These are phyloP conservation scores for Misopates orontium DNA, from an alignment of 257 asterid species.

Conservation along the genomic window DNA sequence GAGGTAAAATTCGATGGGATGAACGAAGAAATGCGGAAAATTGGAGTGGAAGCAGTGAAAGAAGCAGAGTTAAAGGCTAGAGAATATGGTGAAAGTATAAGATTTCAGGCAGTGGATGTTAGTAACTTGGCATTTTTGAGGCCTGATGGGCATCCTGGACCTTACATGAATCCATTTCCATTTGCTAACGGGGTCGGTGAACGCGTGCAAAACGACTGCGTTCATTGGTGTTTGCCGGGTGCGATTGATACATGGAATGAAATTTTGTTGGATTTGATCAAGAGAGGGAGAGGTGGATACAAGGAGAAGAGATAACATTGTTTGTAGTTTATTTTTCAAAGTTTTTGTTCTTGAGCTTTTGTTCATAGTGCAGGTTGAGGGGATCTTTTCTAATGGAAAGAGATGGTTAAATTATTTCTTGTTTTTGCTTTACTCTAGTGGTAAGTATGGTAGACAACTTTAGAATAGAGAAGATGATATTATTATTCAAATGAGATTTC, in stretches of 20 bases:
- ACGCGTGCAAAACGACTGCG: conserved; percentile 71
- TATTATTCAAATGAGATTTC: too few species aligned
- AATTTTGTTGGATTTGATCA: conserved; percentile 55
- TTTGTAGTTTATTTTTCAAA: too few species aligned
- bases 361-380: too few species aligned
- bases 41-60: conserved; percentile 39
- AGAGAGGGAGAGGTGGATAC: conserved; percentile 30
- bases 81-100: conserved; percentile 27
- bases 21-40: conserved; percentile 66
- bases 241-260: conserved; percentile 84
- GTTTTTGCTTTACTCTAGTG: too few species aligned
- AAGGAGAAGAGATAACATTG: background rate
- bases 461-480: too few species aligned
- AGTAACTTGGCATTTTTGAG: conserved; percentile 54
- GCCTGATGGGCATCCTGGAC: conserved; percentile 91
- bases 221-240: conserved; percentile 94
- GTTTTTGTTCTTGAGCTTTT: too few species aligned
- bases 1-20: conserved; percentile 54
- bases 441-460: too few species aligned
- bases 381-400: too few species aligned
- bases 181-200: conserved; percentile 62
- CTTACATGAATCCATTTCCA: conserved; percentile 71
- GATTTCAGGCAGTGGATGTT: conserved; percentile 64
- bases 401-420: too few species aligned
- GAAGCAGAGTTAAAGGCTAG: conserved; percentile 35